A percentile compares a stretch with the other conserved stretches of the same genome.
These are phyloP conservation scores for Taphrina deformans DNA, from an alignment of 1,139 yeast genomes.

Conservation along the genomic window DNA sequence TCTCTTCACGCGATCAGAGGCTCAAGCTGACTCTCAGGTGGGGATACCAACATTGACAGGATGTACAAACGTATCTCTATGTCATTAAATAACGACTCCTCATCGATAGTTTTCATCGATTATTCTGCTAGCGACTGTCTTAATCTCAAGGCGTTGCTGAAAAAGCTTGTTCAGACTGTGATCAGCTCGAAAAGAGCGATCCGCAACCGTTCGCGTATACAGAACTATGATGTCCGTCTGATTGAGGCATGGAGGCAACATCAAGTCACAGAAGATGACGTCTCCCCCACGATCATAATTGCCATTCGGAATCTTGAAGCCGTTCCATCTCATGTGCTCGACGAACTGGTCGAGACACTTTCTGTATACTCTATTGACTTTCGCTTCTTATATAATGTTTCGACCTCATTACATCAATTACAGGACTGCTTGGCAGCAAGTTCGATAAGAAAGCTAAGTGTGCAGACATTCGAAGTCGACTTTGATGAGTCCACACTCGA, in stretches of 20 bases:
- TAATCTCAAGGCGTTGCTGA: conserved; percentile 3
- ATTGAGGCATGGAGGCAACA: conserved; percentile 10
- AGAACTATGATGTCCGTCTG: conserved; percentile 14
- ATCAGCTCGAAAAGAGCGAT: background rate
- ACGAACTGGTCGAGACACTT: conserved; percentile 3
- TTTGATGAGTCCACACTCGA: conserved; percentile 13
- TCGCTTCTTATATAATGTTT: conserved; percentile 11
- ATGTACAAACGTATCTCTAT: background rate
- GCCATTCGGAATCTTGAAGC: conserved; percentile 5
- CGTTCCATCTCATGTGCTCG: background rate
- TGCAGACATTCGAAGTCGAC: background rate
- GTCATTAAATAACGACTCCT: background rate
- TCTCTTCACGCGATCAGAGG: too few relatives aligned
- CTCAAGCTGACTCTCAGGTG: too few relatives aligned
- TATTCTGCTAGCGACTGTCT: conserved; percentile 12
- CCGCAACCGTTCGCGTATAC: conserved; percentile 1
- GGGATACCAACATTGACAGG: conserved; percentile 4
- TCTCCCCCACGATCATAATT: background rate
- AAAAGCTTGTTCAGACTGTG: conserved; percentile 10
- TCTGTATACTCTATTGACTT: background rate
- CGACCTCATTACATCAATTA: conserved; percentile 15
- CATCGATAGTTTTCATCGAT: conserved; percentile 3
- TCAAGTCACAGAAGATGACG: background rate
- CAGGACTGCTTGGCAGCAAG: conserved; percentile 1
- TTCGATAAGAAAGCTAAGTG: conserved; percentile 1